Evolutionary conservation across 768 basidiomycete species (phyloP).

Genomic region (Panus rudis): DNA sequence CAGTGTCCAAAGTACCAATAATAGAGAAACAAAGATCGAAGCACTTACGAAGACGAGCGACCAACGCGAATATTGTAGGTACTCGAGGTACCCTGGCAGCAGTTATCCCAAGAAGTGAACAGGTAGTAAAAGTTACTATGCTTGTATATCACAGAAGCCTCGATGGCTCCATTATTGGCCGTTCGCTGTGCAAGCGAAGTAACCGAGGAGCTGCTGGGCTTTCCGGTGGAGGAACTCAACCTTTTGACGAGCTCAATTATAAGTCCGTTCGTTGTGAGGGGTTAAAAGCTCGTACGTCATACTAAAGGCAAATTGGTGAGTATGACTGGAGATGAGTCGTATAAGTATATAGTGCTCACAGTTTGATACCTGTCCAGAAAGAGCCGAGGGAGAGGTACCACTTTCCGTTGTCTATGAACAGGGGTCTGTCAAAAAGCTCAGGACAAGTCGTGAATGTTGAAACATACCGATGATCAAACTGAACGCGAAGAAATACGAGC

Average conservation of each 20-base stretch:
- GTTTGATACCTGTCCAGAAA: conserved; percentile 51
- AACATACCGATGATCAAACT: conserved; percentile 27
- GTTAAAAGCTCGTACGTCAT: too few relatives aligned
- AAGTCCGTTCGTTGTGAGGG: too few relatives aligned
- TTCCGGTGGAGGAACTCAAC: conserved; percentile 35
- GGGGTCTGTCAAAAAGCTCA: not conserved
- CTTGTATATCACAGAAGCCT: conserved; percentile 42
- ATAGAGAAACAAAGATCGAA: not conserved
- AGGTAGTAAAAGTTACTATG: conserved; percentile 43
- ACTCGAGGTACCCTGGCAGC: conserved; percentile 42
- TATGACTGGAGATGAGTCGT: too few relatives aligned
- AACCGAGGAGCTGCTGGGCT: conserved; percentile 30
- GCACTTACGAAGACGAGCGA: conserved; percentile 35
- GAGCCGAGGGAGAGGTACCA: conserved; percentile 49
- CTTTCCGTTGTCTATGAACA: conserved; percentile 32
- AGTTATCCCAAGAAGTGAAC: conserved; percentile 50
- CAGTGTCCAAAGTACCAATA: not conserved
- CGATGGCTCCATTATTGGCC: conserved; percentile 38
- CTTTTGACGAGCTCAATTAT: too few relatives aligned
- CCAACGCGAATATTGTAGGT: conserved; percentile 59
- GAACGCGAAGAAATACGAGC: not conserved
- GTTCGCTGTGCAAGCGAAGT: conserved; percentile 41
- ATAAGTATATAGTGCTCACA: conserved; percentile 2
- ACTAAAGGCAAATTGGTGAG: too few relatives aligned
- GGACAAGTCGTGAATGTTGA: not conserved